phyloP scores from a whole-genome alignment of 225 moss, liverwort and hornwort genomes.

The Neckera pumila region DNA sequence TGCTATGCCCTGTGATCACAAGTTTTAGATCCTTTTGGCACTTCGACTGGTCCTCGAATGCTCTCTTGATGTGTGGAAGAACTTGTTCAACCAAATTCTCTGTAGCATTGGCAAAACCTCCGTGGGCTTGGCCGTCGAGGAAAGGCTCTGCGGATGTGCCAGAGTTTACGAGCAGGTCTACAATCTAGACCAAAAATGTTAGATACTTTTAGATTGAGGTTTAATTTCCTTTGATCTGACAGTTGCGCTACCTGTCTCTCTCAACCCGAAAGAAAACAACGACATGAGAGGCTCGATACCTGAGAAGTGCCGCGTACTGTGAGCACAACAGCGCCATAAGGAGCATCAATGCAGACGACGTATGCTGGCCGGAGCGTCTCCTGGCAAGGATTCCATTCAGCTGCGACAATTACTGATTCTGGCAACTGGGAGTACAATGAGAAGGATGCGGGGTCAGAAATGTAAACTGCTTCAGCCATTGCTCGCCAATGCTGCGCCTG shows the following conservation, averaged over 20 bases:
- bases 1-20: slow-evolving; percentile 76
- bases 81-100: slow-evolving; percentile 49
- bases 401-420: slow-evolving; percentile 68
- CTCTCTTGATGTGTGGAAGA: slow-evolving; percentile 62
- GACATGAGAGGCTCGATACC: background rate
- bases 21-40: slow-evolving; percentile 50
- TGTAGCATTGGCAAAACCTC: slow-evolving; percentile 64
- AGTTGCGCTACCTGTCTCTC: background rate
- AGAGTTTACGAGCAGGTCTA: slow-evolving; percentile 85
- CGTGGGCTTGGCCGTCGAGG: slow-evolving; percentile 47
- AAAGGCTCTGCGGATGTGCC: slow-evolving; percentile 63
- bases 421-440: slow-evolving; percentile 73
- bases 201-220: background rate
- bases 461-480: slow-evolving; percentile 73
- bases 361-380: slow-evolving; percentile 84
- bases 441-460: slow-evolving; percentile 61
- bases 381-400: slow-evolving; percentile 58
- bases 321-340: slow-evolving; percentile 80
- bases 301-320: slow-evolving; percentile 83
- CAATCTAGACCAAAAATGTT: slow-evolving; percentile 21
- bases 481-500: slow-evolving; percentile 82
- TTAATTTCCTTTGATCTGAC: background rate
- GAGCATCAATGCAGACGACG: slow-evolving; percentile 68
- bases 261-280: background rate
- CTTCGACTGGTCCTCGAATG: slow-evolving; percentile 51